These are phyloP conservation scores for Ustilago esculenta DNA, from an alignment of 1,284 basidiomycete genomes.

Conservation along the genomic window DNA sequence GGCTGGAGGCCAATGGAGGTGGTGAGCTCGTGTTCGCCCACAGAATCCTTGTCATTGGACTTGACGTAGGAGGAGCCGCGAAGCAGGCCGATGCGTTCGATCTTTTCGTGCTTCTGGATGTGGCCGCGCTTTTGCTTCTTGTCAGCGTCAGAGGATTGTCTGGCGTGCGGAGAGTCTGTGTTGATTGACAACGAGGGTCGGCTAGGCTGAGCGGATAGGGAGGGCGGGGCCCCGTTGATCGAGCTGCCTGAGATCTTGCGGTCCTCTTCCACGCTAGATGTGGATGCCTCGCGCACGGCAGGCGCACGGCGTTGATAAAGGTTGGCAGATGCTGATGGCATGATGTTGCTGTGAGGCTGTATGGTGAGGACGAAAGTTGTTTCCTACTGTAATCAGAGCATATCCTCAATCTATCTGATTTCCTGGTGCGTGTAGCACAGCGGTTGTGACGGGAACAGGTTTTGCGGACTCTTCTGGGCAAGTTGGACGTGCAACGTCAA, in stretches of 20 bases:
- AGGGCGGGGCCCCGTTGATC: constrained; percentile 1
- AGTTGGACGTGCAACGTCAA: too few relatives aligned
- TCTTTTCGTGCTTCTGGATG: constrained; percentile 42
- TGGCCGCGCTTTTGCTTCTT: constrained; percentile 30
- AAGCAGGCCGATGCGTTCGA: constrained; percentile 41
- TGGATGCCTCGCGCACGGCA: constrained; percentile 32
- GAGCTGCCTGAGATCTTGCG: constrained; percentile 39
- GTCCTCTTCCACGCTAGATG: constrained; percentile 44
- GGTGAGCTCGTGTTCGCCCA: constrained; percentile 34
- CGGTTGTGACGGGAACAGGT: too few relatives aligned
- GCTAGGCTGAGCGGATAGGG: not conserved
- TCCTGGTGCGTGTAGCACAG: too few relatives aligned
- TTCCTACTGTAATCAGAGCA: too few relatives aligned
- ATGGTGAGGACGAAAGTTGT: too few relatives aligned
- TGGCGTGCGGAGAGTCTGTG: not conserved
- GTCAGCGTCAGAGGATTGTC: not conserved
- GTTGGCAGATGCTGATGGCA: constrained; percentile 13
- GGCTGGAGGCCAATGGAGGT: constrained; percentile 53
- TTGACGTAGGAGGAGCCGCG: constrained; percentile 47
- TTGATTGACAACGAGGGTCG: constrained; percentile 15
- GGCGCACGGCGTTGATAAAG: constrained; percentile 26
- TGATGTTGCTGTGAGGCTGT: constrained; percentile 4
- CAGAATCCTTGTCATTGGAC: constrained; percentile 20
- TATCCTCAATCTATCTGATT: not conserved
- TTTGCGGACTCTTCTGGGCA: too few relatives aligned